Conservation (phyloP, 305 asterid species). For the Lippia alba region DNA sequence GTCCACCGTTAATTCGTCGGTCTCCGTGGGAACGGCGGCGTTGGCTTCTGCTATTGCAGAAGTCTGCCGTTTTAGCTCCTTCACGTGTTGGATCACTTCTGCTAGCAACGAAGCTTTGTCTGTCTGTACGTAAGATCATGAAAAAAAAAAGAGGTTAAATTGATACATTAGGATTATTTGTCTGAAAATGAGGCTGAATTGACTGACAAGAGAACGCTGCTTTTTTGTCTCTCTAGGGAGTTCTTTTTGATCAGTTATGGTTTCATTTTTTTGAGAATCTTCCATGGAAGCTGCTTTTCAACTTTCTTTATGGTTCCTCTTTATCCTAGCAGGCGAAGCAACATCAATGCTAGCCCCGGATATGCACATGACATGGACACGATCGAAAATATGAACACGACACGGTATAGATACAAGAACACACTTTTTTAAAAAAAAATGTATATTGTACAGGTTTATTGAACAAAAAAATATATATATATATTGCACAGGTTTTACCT, state of each 20-base stretch:
- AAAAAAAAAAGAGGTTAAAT: neutral
- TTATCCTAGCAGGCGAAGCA: constrained; percentile 58
- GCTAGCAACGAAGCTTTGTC: constrained; percentile 77
- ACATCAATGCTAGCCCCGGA: constrained; percentile 42
- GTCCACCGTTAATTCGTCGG: constrained; percentile 66
- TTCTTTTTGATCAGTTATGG: constrained; percentile 1
- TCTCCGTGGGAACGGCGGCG: constrained; percentile 64
- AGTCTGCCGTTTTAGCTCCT: constrained; percentile 73
- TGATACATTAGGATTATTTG: constrained; percentile 4
- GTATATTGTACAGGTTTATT: too few relatives aligned
- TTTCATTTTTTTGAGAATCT: constrained; percentile 40
- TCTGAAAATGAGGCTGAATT: constrained; percentile 41
- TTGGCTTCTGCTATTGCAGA: constrained; percentile 58
- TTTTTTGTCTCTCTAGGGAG: constrained; percentile 41
- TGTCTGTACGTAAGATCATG: constrained; percentile 39
- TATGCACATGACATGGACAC: too few relatives aligned
- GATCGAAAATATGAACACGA: too few relatives aligned
- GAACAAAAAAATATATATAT: too few relatives aligned
- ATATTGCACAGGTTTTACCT: too few relatives aligned
- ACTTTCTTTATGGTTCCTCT: constrained; percentile 69
- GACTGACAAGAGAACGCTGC: constrained; percentile 75
- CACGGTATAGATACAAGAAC: too few relatives aligned
- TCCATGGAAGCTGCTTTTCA: constrained; percentile 71
- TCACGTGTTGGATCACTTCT: constrained; percentile 67
- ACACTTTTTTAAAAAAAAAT: too few relatives aligned